Conservation (phyloP, 176 grass and related monocot genomes). For the maize (Zea mays) region Zm-B73-REFERENCE-NAM-5.0 NC_050104.1:99907001-99907500, state of each 20-base stretch:
- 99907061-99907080: too few relatives aligned
- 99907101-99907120: too few relatives aligned
- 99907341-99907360: neutral
- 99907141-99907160: too few relatives aligned
- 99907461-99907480: neutral
- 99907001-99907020: too few relatives aligned
- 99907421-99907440: neutral
- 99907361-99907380: neutral
- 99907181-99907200: too few relatives aligned
- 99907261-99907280: neutral
- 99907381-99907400: neutral
- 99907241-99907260: neutral
- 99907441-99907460: neutral
- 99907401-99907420: neutral
- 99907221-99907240: neutral
- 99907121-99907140: too few relatives aligned
- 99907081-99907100: too few relatives aligned
- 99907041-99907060: too few relatives aligned
- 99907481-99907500: neutral
- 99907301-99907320: neutral
- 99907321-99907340: neutral
- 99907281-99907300: neutral
- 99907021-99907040: too few relatives aligned
- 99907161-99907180: too few relatives aligned
- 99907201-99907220: too few relatives aligned